Evolutionary conservation across 306 rosid species (phyloP).

Genomic region (Arachis hypogaea): DNA sequence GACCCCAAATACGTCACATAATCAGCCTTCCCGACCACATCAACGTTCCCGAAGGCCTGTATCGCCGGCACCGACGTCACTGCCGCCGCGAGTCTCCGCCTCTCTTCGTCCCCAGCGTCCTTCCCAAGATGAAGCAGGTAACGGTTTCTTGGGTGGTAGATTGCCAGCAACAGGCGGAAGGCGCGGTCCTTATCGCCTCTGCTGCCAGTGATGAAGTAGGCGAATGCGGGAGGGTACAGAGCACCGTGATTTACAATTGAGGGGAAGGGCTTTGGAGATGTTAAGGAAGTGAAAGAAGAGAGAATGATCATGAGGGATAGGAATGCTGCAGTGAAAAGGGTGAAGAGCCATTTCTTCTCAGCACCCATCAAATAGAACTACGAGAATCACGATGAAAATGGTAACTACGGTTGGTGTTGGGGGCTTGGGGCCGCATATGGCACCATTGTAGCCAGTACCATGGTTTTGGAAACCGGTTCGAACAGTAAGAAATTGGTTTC

Average conservation of each 20-base stretch:
- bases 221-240: conserved; percentile 77
- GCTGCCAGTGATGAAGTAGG: conserved; percentile 73
- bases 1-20: conserved; percentile 74
- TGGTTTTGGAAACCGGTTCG: too few relatives aligned
- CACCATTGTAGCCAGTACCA: too few relatives aligned
- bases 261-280: conserved; percentile 59
- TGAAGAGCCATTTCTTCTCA: conserved; percentile 79
- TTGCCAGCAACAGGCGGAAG: conserved; percentile 71
- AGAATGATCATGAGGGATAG: conserved; percentile 62
- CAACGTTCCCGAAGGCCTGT: conserved; percentile 74
- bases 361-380: conserved; percentile 62
- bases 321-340: conserved; percentile 67
- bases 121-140: conserved; percentile 68
- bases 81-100: conserved; percentile 42
- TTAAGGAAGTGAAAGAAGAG: conserved; percentile 65
- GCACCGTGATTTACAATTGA: conserved; percentile 59
- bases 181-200: conserved; percentile 64
- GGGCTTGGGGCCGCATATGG: background rate
- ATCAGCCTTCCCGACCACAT: conserved; percentile 79
- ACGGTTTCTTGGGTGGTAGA: conserved; percentile 79
- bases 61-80: conserved; percentile 64
- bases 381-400: background rate
- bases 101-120: conserved; percentile 71
- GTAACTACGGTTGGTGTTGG: background rate
- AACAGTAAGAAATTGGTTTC: too few relatives aligned